Base-by-base conservation (phyloP, 2,329 filamentous ascomycete species). In the Microascus cirrosus region DNA sequence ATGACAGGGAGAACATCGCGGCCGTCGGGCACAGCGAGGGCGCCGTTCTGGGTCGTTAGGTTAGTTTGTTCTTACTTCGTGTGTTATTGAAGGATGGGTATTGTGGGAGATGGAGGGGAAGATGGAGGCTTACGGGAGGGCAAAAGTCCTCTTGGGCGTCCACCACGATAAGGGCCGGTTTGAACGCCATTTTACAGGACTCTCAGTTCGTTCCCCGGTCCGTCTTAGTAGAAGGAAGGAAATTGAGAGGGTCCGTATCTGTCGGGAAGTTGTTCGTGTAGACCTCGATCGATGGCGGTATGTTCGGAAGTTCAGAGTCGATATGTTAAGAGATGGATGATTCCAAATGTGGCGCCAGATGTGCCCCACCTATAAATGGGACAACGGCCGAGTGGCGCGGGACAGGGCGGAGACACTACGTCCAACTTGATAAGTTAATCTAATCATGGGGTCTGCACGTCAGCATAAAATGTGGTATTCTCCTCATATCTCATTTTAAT, bases 131-230 rank as follows among this genome's bases (percentile, higher is more conserved):
- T 74, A 94, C 90, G 13, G 92, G 91, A 60, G 89, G 89, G 70
- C 90, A 95, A 71, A 96, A 97, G 74, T 97, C 93, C 71, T 96
- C 87, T 72, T 97, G 94, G 67, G 95, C 79, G 71, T 96, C 92
- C 57, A 96, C 86, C 12, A 96, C 80, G 54, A 96, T 72, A 25
- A 84, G 72, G 2, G 80, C 80, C 3, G 81, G 77, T 55, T 67
- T 73, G 60, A 79, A 80, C 4, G 60, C 5, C 60, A 58, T 50
- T 2, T 50, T 13, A 2, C 45, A 11, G 20, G n/a, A 12, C 36
- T 18, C 36, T 39, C 4, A 18, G 18, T 39, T 13, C 15, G 18
- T 13, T 36, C 7, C 34, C 34, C 34, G 7, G 34, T 13, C 34
- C 34, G 34, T 7, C 7, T 36, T 8, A 8, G 34, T 13, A 36